Base-by-base conservation (phyloP, 352 stramenopile genomes). In the Blastocystis sp. region DNA sequence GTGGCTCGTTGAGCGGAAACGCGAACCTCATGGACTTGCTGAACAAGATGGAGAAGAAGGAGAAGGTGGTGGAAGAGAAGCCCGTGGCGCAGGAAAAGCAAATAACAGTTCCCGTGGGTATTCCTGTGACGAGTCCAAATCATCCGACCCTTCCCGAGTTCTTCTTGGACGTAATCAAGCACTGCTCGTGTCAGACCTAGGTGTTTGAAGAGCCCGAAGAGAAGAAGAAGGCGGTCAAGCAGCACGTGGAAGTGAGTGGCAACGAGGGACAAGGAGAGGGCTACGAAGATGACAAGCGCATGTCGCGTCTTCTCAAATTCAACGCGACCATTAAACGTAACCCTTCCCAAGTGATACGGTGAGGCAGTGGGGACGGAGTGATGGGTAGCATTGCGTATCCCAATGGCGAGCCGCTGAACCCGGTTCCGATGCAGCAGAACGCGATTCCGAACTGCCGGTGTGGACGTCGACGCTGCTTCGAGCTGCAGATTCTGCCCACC, bases 241-340 rank as follows among this genome's bases (percentile, higher is more conserved):
- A 26, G n/a, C 9, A 67, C 6, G 61, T 69, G 19, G 39, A 81
- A 24, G 33, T 62, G 39, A 55, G 45, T 16, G 26, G n/a, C 29
- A 62, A 31, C 51, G 60, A 69, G 51, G 74, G 66, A 21, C 29
- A 16, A 33, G 71, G 71, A 31, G 74, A 85, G 37, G 51, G 74
- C 3, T 85, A 85, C 26, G 74, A 85, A 6, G 50, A 69, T 10
- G 74, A 85, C 61, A 85, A 85, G 74, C 50, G 55, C 4, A 66
- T 85, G 50, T 85, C 74, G 55, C 59, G 51, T 24, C 60, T 85
- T 24, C 29, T 85, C 6, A 85, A 85, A 39, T 85, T 85, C 74
- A 67, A 85, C 29, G 26, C 41, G 33, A 69, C 60, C 55, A 67
- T 85, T 31, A 33, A 69, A 13, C 74, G 74, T 6, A 39, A 63